A percentile compares a stretch with the other conserved stretches of the same genome.
phyloP scores from a whole-genome alignment of 176 grass and related monocot genomes.

The Bothriochloa decipiens region DNA sequence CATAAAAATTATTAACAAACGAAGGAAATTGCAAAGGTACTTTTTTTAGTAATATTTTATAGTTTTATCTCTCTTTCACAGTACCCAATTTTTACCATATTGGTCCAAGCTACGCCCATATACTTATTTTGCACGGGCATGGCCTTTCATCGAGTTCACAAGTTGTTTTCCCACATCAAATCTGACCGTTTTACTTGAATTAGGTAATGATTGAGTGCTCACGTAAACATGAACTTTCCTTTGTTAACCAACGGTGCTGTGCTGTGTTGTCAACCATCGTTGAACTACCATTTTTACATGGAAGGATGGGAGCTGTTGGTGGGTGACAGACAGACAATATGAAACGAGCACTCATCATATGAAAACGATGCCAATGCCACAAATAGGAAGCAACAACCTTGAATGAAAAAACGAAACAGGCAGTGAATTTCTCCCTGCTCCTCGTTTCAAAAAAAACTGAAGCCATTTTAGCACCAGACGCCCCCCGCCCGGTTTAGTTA shows the following conservation, averaged over 20 bases:
- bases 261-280: background rate
- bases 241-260: background rate
- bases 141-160: background rate
- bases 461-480: background rate
- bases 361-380: constrained; percentile 3
- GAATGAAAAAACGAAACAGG: background rate
- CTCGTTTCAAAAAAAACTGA: background rate
- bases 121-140: background rate
- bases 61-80: background rate
- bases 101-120: background rate
- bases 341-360: background rate
- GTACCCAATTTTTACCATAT: background rate
- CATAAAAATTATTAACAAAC: background rate
- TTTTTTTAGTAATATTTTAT: background rate
- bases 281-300: background rate
- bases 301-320: background rate
- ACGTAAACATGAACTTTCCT: background rate
- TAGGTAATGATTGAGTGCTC: background rate
- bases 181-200: background rate
- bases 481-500: background rate
- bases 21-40: background rate
- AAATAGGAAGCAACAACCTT: background rate
- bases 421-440: background rate
- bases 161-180: background rate
- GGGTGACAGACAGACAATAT: background rate